These are phyloP conservation scores for Hypoxylon sp. DNA, from an alignment of 2,329 filamentous ascomycete genomes.

Conservation along the genomic window DNA sequence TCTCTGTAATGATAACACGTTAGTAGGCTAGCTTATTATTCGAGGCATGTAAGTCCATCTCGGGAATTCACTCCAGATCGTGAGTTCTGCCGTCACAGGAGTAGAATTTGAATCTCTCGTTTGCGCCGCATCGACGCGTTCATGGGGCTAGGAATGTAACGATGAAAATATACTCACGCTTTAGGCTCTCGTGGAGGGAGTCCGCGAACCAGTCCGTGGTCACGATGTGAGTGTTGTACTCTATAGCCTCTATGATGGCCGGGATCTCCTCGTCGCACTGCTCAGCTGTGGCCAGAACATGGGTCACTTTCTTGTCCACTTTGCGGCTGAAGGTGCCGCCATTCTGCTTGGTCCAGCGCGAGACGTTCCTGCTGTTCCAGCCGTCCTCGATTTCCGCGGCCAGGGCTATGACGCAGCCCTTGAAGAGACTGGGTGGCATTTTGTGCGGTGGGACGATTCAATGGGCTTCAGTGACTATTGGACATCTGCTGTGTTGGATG, in stretches of 20 bases:
- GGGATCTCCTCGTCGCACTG: conserved; percentile 66
- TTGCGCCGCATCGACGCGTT: background rate
- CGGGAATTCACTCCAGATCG: background rate
- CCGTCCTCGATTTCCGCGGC: conserved; percentile 67
- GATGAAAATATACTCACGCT: conserved; percentile 30
- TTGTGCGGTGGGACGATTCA: background rate
- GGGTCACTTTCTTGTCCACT: conserved; percentile 72
- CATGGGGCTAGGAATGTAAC: background rate
- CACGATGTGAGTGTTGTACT: conserved; percentile 58
- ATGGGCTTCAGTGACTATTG: background rate
- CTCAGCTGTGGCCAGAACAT: conserved; percentile 75
- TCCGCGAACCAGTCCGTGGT: conserved; percentile 67
- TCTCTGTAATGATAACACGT: conserved; percentile 27
- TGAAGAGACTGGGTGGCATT: background rate
- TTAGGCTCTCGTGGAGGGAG: conserved; percentile 52
- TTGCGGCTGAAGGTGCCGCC: conserved; percentile 68
- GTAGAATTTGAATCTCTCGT: background rate
- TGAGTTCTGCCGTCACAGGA: background rate
- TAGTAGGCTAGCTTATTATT: background rate
- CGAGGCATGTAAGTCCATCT: background rate
- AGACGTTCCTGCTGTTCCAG: conserved; percentile 67
- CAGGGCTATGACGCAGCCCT: conserved; percentile 59
- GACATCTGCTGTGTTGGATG: too few relatives aligned
- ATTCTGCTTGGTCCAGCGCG: conserved; percentile 73
- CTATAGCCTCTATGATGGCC: conserved; percentile 57